Evolutionary conservation across 495 filamentous ascomycete species (phyloP), one percentile per base, ranked within the genome.

Genomic region (Opeltia flavorubescens): DNA sequence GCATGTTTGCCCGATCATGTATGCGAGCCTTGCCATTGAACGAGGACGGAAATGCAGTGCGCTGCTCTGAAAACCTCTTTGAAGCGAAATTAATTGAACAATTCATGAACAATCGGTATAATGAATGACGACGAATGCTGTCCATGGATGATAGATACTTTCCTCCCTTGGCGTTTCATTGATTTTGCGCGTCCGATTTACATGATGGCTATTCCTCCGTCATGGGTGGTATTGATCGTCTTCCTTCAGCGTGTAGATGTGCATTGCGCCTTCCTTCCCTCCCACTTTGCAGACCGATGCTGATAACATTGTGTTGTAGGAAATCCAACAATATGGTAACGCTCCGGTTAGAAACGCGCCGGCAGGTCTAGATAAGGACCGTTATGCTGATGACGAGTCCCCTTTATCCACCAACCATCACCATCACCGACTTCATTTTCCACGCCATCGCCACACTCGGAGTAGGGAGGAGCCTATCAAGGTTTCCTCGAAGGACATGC

Each of bases 311-410:
- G 8, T 21, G 21, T 28, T 20, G 17, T 43, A 84, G 78, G 86
- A 94, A 58, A 82, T 93, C 47, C 73, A 78, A 18, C 78, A 81
- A 45, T 85, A 81, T 59, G 86, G 86, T 21, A 84, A 89, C 60
- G 86, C 86, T 15, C 86, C 85, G 17, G 79, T 93, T 25, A 75
- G 83, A 42, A 72, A 83, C 54, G 73, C 74, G 29, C 82, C 85
- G 43, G 79, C 75, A 23, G 79, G 77, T 1, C 77, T 76, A 7
- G 82, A 87, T 58, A 73, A 71, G 43, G 72, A 81, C n/a, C 81
- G 81, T 28, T 78, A 71, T 58, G 62, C 63, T 24, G 66, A 64
- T 18, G 70, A 71, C n/a, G 58, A 59, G 50, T 33, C 54, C 49
- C 25, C 44, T 51, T 52, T 40, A 67, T 49, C 67, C 57, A 68